Conservation (phyloP, 768 basidiomycete genomes). For the Calocybe gangraenosa region DNA sequence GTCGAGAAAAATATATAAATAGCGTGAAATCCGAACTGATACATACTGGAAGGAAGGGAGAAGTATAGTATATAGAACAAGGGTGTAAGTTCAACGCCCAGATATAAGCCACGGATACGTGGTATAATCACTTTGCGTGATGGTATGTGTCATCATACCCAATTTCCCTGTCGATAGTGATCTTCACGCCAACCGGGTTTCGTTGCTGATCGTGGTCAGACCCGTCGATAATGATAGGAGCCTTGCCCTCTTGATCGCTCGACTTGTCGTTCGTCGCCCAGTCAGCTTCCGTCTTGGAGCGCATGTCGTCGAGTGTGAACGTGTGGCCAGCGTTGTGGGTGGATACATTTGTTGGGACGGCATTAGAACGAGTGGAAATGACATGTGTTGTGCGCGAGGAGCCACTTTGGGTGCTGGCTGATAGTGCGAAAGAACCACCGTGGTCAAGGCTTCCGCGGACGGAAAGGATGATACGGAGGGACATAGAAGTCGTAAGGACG, state of each 20-base stretch:
- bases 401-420: constrained; percentile 33
- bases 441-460: constrained; percentile 71
- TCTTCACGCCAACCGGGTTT: constrained; percentile 43
- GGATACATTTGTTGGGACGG: constrained; percentile 32
- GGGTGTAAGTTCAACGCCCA: too few relatives aligned
- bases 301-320: constrained; percentile 53
- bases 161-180: constrained; percentile 54
- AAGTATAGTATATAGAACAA: too few relatives aligned
- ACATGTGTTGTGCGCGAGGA: constrained; percentile 54
- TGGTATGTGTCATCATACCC: constrained; percentile 37
- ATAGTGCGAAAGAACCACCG: constrained; percentile 69
- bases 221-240: constrained; percentile 27
- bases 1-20: too few relatives aligned
- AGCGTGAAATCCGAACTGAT: too few relatives aligned
- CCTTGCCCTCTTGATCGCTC: constrained; percentile 37
- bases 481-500: constrained; percentile 85
- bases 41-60: too few relatives aligned
- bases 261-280: constrained; percentile 40
- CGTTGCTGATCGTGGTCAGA: constrained; percentile 22
- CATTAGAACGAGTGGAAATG: constrained; percentile 42
- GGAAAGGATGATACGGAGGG: constrained; percentile 79
- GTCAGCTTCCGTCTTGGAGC: constrained; percentile 40
- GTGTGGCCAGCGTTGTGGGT: constrained; percentile 33
- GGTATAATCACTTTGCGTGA: constrained; percentile 17
- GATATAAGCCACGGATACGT: too few relatives aligned